These are phyloP conservation scores for Viola odorata DNA, from an alignment of 345 rosid species.

Conservation along the genomic window DNA sequence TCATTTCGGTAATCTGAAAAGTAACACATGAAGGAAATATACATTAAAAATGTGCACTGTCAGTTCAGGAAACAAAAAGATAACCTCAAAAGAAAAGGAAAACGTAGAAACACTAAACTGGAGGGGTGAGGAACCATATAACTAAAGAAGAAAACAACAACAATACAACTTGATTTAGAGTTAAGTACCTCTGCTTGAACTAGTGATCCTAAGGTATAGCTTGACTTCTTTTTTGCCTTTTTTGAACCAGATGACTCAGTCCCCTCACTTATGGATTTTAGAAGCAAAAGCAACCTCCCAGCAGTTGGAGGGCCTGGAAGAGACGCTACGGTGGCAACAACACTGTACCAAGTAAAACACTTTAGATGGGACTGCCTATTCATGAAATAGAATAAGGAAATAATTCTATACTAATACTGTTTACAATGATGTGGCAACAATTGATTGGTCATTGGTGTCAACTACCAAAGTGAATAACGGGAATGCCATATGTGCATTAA, in stretches of 20 bases:
- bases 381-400: not conserved
- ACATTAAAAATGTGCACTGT: not conserved
- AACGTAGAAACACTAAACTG: too few species aligned
- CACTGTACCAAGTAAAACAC: slow-evolving; percentile 42
- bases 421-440: too few species aligned
- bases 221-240: slow-evolving; percentile 73
- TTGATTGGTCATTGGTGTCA: too few species aligned
- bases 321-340: slow-evolving; percentile 62
- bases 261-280: slow-evolving; percentile 51
- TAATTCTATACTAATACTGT: not conserved
- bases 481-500: too few species aligned
- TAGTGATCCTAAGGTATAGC: slow-evolving; percentile 64
- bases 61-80: not conserved
- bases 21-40: slow-evolving; percentile 11
- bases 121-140: too few species aligned
- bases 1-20: slow-evolving; percentile 79
- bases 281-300: slow-evolving; percentile 83
- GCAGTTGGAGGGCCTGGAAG: slow-evolving; percentile 54
- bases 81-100: not conserved
- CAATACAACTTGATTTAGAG: not conserved
- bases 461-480: too few species aligned
- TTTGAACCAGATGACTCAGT: slow-evolving; percentile 66
- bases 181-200: slow-evolving; percentile 78
- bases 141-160: not conserved
- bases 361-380: slow-evolving; percentile 8